Evolutionary conservation across 495 filamentous ascomycete species (phyloP).

Genomic region (Penicillium cosmopolitanum): DNA sequence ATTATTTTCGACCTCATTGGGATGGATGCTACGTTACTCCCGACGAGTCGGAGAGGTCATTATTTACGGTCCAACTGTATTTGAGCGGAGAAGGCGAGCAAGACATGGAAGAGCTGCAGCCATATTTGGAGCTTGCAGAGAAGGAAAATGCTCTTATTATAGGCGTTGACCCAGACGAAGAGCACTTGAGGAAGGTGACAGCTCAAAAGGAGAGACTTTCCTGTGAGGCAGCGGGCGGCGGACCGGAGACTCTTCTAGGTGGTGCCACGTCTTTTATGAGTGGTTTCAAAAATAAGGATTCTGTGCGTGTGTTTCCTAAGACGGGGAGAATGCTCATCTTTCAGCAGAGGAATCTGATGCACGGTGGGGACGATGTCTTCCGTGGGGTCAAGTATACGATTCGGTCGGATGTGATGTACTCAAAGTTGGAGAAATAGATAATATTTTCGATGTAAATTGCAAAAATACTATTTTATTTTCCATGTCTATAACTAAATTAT

Average conservation of each 20-base stretch:
- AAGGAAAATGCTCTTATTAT: constrained; percentile 18
- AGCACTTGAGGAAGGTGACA: constrained; percentile 14
- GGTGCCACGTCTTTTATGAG: constrained; percentile 67
- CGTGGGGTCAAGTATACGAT: constrained; percentile 77
- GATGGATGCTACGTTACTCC: constrained; percentile 70
- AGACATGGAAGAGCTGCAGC: constrained; percentile 36
- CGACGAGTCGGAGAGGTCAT: constrained; percentile 60
- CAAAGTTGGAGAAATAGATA: neutral
- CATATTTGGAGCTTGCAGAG: constrained; percentile 26
- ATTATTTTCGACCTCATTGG: constrained; percentile 80
- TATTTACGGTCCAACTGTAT: constrained; percentile 83
- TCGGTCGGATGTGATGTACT: constrained; percentile 78
- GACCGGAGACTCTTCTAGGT: constrained; percentile 38
- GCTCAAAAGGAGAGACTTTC: constrained; percentile 1
- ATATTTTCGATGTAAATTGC: neutral
- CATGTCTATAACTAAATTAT: no score
- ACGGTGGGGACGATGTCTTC: constrained; percentile 74
- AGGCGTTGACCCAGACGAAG: constrained; percentile 9
- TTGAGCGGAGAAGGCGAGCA: constrained; percentile 65
- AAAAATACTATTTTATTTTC: no score
- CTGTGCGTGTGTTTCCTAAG: constrained; percentile 68
- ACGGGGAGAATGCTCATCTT: constrained; percentile 75
- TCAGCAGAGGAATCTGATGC: constrained; percentile 69
- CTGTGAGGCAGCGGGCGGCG: constrained; percentile 4
- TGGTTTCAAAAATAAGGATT: constrained; percentile 42